Base-by-base conservation (phyloP, 495 filamentous ascomycete species). In the Penicillium roqueforti region DNA sequence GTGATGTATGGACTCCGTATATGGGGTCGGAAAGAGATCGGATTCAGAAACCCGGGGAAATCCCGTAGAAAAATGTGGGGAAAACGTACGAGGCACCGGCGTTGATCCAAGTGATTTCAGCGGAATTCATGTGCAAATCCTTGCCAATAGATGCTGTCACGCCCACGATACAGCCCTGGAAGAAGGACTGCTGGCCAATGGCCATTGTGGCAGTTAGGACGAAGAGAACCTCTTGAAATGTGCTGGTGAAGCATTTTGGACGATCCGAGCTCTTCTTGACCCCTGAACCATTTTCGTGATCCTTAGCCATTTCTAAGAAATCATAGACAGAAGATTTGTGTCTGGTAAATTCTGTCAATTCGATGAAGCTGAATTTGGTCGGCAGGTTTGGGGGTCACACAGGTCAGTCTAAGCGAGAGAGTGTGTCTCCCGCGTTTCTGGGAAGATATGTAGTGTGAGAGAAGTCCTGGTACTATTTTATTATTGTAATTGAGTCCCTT, bases 21-120 rank as follows among this genome's bases (percentile, higher is more conserved):
- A 36, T n/a, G 32, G 32, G n/a, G 6, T 16, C 9, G 7, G 14
- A 14, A n/a, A 7, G 32, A 36, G 32, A 36, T 36, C 14, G 2
- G n/a, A 36, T 5, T 7, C 14, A 14, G 29, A 46, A 38, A 32
- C 9, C 19, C 6, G 13, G 20, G 10, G 16, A 19, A 20, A 19
- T 6, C 11, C 10, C 25, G 20, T 19, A 29, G n/a, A 13, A 19
- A 19, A 44, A 3, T 31, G 25, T 13, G 43, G 34, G 19, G 38
- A 18, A 22, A 9, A 74, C 80, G 22, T 70, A 86, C 77, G 80
- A 72, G 26, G 77, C 73, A 45, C 81, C 76, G n/a, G 82, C 83
- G 50, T 74, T 79, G n/a, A 88, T 84, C 86, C 86, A 89, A 9
- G 83, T 87, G 39, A 88, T 83, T 59, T 89, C 76, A 3, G 83